Evolutionary conservation across 2,329 filamentous ascomycete species (phyloP).

Genomic region (Calonectria ilicicola): DNA sequence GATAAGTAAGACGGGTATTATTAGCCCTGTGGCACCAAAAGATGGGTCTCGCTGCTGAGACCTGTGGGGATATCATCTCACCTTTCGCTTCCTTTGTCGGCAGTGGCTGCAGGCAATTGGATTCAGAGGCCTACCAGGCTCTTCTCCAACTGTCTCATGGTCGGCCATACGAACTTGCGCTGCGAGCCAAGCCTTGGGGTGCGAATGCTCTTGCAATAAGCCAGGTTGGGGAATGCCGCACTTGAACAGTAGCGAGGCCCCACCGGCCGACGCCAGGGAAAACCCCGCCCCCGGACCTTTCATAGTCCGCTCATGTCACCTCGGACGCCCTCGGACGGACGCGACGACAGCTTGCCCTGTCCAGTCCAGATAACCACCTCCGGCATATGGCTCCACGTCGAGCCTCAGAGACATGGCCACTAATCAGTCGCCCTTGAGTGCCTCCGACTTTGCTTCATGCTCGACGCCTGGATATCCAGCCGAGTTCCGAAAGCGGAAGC

Average conservation of each 20-base stretch:
- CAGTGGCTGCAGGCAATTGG: conserved; percentile 50
- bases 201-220: background rate
- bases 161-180: conserved; percentile 31
- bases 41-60: background rate
- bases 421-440: conserved; percentile 44
- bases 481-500: conserved; percentile 46
- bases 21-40: conserved; percentile 1
- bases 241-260: background rate
- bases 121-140: conserved; percentile 35
- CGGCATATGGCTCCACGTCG: conserved; percentile 16
- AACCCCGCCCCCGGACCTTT: conserved; percentile 38
- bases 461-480: conserved; percentile 35
- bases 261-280: conserved; percentile 5
- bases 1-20: background rate
- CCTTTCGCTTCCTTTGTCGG: conserved; percentile 49
- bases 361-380: background rate
- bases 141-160: conserved; percentile 16
- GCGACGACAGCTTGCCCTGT: background rate
- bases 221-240: conserved; percentile 10
- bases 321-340: too few relatives aligned
- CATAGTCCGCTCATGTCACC: too few relatives aligned
- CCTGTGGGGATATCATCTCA: conserved; percentile 19
- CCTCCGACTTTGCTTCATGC: conserved; percentile 42
- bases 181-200: conserved; percentile 11
- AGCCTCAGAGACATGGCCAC: conserved; percentile 39